Evolutionary conservation across 306 rosid genomes (phyloP).

Genomic region (Potentilla sterilis): DNA sequence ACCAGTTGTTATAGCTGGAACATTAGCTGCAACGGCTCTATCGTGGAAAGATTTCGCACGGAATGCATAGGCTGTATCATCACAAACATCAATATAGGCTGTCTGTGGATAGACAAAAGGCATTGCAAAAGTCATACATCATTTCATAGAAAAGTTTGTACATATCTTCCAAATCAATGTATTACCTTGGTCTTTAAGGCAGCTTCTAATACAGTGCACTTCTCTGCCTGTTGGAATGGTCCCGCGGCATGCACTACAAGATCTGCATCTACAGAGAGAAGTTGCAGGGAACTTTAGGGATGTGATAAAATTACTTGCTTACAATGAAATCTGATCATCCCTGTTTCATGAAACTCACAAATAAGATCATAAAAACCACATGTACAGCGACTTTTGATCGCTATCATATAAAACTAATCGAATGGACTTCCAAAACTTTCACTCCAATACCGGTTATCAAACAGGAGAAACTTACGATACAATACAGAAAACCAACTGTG

Average conservation of each 20-base stretch:
- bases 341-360: background rate
- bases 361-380: background rate
- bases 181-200: constrained; percentile 78
- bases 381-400: background rate
- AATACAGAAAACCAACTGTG: background rate
- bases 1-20: constrained; percentile 85
- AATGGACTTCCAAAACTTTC: background rate
- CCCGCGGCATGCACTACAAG: constrained; percentile 93
- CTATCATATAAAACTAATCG: background rate
- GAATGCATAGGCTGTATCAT: constrained; percentile 59
- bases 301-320: background rate
- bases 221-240: constrained; percentile 81
- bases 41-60: constrained; percentile 66
- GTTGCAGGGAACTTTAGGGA: no score
- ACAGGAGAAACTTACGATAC: background rate
- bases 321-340: background rate
- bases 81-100: constrained; percentile 88
- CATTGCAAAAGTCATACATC: constrained; percentile 1
- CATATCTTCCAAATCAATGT: background rate
- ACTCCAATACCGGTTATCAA: background rate
- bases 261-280: constrained; percentile 66
- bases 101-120: constrained; percentile 50
- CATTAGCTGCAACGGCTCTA: constrained; percentile 63
- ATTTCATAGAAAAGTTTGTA: background rate
- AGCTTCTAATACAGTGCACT: constrained; percentile 84